These are phyloP conservation scores for Volvox reticuliferus DNA, from an alignment of 139 green algal species.

Conservation along the genomic window DNA sequence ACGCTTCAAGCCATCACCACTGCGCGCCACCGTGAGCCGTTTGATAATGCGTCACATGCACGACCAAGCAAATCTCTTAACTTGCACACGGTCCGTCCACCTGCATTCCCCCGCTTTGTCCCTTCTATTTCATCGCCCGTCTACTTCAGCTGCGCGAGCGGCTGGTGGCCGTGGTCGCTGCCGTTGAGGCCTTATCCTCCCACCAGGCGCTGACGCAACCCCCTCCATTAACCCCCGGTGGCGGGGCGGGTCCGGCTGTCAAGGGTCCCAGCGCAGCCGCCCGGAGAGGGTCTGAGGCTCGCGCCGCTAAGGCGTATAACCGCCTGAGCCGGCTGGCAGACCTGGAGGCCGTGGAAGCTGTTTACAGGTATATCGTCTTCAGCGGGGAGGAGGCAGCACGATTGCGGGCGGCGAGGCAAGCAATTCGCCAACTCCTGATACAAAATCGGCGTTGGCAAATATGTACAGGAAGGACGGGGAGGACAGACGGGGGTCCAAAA, in stretches of 20 bases:
- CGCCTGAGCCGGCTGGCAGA: slow-evolving; percentile 57
- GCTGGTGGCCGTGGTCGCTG: slow-evolving; percentile 44
- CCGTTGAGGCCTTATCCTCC: slow-evolving; percentile 46
- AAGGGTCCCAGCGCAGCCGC: slow-evolving; percentile 51
- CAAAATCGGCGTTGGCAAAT: too few relatives aligned
- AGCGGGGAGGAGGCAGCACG: not conserved
- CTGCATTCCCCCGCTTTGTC: not conserved
- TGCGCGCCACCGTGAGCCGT: too few relatives aligned
- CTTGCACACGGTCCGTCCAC: too few relatives aligned
- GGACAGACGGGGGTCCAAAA: too few relatives aligned
- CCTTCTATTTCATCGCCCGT: not conserved
- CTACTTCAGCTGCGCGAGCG: slow-evolving; percentile 64
- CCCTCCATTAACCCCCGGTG: not conserved
- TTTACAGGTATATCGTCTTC: not conserved
- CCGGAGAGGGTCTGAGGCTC: slow-evolving; percentile 45
- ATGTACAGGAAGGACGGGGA: too few relatives aligned
- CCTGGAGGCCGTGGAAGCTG: slow-evolving; percentile 37
- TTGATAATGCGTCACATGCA: too few relatives aligned
- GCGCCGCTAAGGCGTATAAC: slow-evolving; percentile 56
- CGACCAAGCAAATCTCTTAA: too few relatives aligned
- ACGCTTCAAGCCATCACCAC: too few relatives aligned
- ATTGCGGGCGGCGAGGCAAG: too few relatives aligned
- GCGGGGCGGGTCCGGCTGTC: not conserved
- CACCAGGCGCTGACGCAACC: not conserved
- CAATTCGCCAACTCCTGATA: too few relatives aligned